A percentile compares a stretch with the other conserved stretches of the same genome.
phyloP scores from a whole-genome alignment of 2,329 filamentous ascomycete species.

The Pestalotiopsis fici region DNA sequence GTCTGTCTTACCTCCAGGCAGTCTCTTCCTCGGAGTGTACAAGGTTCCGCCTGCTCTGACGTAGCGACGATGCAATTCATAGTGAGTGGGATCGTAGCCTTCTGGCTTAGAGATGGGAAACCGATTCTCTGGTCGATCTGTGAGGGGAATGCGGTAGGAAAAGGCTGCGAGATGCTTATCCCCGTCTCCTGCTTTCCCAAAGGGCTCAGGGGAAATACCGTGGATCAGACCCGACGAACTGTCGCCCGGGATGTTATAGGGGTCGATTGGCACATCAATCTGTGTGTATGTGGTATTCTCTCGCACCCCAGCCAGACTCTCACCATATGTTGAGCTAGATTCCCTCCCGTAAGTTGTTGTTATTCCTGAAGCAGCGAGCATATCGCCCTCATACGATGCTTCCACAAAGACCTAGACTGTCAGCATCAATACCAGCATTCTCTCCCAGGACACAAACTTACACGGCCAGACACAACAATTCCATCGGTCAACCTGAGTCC shows the following conservation, averaged over 20 bases:
- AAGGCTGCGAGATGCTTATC: constrained; percentile 20
- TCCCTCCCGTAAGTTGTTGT: constrained; percentile 15
- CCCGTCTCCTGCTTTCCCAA: neutral
- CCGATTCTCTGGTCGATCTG: constrained; percentile 15
- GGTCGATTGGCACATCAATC: constrained; percentile 19
- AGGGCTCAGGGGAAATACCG: neutral
- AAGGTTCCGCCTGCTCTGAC: constrained; percentile 9
- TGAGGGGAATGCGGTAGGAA: constrained; percentile 21
- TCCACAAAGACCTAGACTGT: constrained; percentile 20
- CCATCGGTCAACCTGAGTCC: constrained; percentile 11
- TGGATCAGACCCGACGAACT: neutral
- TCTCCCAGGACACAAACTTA: too few relatives aligned
- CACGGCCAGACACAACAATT: constrained; percentile 2
- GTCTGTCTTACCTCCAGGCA: constrained; percentile 17
- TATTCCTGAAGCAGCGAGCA: constrained; percentile 19
- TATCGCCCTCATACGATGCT: constrained; percentile 26
- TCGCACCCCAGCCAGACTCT: constrained; percentile 15
- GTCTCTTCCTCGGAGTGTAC: constrained; percentile 13
- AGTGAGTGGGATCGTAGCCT: constrained; percentile 18
- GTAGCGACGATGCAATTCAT: constrained; percentile 16
- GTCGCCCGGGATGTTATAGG: constrained; percentile 16
- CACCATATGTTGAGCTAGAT: neutral
- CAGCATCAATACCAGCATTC: too few relatives aligned
- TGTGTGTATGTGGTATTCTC: constrained; percentile 17
- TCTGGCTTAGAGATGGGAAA: constrained; percentile 17